Evolutionary conservation across 78 protist genomes (phyloP).

Genomic region (Dictyostelium brefeldianum): DNA sequence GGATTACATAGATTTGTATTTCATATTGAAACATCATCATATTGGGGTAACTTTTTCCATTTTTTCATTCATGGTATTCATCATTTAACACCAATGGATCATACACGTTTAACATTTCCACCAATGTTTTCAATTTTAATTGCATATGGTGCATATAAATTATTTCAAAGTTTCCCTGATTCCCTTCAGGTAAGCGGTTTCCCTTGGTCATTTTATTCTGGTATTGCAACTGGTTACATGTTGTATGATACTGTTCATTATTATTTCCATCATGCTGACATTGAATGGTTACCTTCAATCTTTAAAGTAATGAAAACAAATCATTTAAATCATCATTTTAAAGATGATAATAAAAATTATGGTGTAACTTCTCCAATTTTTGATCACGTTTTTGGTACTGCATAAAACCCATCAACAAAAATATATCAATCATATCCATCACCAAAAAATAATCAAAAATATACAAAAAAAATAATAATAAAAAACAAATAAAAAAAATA

Average conservation of each 20-base stretch:
- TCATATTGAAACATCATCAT: slow-evolving; percentile 74
- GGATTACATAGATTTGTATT: slow-evolving; percentile 86
- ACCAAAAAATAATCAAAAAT: background rate
- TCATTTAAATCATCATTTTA: slow-evolving; percentile 81
- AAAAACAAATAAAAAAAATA: background rate
- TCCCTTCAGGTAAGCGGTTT: slow-evolving; percentile 18
- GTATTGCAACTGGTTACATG: slow-evolving; percentile 79
- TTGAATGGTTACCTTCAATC: slow-evolving; percentile 39
- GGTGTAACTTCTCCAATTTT: slow-evolving; percentile 82
- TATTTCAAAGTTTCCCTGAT: slow-evolving; percentile 33
- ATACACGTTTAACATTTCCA: slow-evolving; percentile 87
- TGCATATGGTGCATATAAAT: slow-evolving; percentile 50
- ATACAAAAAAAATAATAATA: background rate
- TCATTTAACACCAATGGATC: slow-evolving; percentile 91
- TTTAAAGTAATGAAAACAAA: slow-evolving; percentile 60
- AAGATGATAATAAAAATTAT: slow-evolving; percentile 72
- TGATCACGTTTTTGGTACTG: slow-evolving; percentile 76
- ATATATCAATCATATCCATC: background rate
- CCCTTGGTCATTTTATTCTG: slow-evolving; percentile 66
- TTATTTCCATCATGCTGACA: slow-evolving; percentile 83
- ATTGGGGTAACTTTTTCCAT: slow-evolving; percentile 86
- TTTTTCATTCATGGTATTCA: slow-evolving; percentile 93
- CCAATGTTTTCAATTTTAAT: slow-evolving; percentile 65
- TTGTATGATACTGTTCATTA: slow-evolving; percentile 80
- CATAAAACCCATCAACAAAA: background rate